Evolutionary conservation across 1,139 yeast genomes (phyloP), one percentile per base, ranked within the genome.

Genomic region (Williopsis jadinii): DNA sequence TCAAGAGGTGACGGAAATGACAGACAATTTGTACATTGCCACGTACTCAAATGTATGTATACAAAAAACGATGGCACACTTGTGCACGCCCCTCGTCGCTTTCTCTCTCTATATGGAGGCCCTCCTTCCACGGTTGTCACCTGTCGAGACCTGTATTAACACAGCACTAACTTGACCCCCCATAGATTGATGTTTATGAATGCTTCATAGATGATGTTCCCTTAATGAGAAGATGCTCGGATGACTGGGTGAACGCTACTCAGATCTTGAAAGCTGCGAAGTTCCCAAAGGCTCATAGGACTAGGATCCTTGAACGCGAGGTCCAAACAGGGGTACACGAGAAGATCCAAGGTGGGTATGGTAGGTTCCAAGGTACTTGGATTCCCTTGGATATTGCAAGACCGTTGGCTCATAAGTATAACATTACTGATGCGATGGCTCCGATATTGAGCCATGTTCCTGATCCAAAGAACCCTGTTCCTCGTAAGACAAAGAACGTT

Each of bases 321-420:
- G 94, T 88, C 28, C 94, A 87, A 55, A 80, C 77, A 40, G 95
- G 95, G 5, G 64, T 70, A 13, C 96, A 87, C 59, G 97, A 90
- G 59, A 90, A 90, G 61, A 87, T 92, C 35, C 97, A 90, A 62
- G 98, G 97, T 53, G 97, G 97, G 4, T 90, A 88, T 55, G 97
- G 97, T 36, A 80, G 92, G 56, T 92, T 88, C 63, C 97, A 92
- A 61, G 98, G 98, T 11, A 90, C 97, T 0, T 92, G 96, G 87
- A 81, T 88, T 29, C 95, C 96, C 9, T 62, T 68, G 12, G 75
- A 72, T 39, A 53, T 59, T 35, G 84, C 84, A 9, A 74, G 69
- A 43, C 61, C 69, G 35, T 62, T 78, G 51, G 81, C 80, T 5
- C 63, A 64, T 11, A 73, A 67, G 45, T 77, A 77, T 52, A 75